Evolutionary conservation across 1,284 basidiomycete species (phyloP), one percentile per base, ranked within the genome.

Genomic region (Microbotryum lychnidis-dioicae): DNA sequence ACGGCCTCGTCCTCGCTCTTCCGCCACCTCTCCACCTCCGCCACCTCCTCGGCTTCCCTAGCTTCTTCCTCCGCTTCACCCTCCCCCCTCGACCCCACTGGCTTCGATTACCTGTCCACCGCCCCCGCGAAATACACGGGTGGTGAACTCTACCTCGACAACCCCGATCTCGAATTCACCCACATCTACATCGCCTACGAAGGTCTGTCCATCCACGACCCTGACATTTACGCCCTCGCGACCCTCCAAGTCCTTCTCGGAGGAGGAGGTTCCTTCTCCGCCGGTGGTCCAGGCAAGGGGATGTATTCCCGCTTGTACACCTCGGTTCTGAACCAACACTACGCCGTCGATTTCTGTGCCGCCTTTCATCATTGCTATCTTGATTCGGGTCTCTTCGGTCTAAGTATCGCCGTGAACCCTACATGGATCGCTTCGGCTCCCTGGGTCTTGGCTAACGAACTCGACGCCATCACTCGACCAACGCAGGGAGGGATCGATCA

Each of bases 221-320:
- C 89, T 25, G 94, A 97, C 76, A 89, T 98, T 54, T 98, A 94
- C 75, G 83, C 91, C 6, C 82, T 97, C 16, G 94, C 96, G 29
- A 92, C 90, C 0, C 87, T 98, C 77, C 94, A 98, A 76, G 87
- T 94, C 50, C 82, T 97, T 42, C 84, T 98, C 14, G 94, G 94
- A 44, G 94, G 94, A 4, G 94, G 94, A 10, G 92, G 92, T 33
- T 87, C 85, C 74, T 97, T 97, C 80, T 93, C 90, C 47, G 93
- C 93, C 21, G 90, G 87, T 85, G 94, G 94, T 3, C 94, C 94
- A 2, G 94, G 94, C 50, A 98, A 98, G 79, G 96, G 94, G 71
- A 97, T 98, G 92, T 97, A 97, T 80, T 92, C 91, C 46, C 87
- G 94, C 21, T 78, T 97, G 57, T 97, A 97, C 79, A 94, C 91